Evolutionary conservation across 2,329 filamentous ascomycete species (phyloP).

Genomic region (Aspergillus fijiensis): DNA sequence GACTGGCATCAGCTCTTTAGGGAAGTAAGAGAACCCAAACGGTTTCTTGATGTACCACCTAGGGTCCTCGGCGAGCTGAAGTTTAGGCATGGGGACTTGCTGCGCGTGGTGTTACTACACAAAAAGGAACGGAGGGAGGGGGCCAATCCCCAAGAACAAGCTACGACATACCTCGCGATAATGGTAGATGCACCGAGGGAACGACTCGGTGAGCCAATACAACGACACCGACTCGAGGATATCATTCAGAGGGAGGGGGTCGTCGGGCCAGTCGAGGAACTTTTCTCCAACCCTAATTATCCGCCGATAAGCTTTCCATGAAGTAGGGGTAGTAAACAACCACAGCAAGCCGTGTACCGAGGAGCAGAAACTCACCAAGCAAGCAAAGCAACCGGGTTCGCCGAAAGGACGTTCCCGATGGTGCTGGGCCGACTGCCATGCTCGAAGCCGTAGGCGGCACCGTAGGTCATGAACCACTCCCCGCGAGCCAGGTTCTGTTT

Average conservation of each 20-base stretch:
- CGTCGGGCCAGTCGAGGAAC: constrained; percentile 41
- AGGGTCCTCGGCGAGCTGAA: constrained; percentile 1
- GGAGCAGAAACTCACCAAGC: constrained; percentile 26
- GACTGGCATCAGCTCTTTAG: constrained; percentile 42
- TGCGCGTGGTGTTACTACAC: neutral
- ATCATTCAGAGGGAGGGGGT: constrained; percentile 27
- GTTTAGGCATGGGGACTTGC: constrained; percentile 7
- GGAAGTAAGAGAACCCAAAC: constrained; percentile 50
- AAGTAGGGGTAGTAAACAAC: too few species aligned
- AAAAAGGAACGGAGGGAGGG: neutral
- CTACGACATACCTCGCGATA: constrained; percentile 31
- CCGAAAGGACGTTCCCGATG: constrained; percentile 35
- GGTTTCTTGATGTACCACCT: constrained; percentile 43
- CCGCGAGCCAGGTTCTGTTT: constrained; percentile 31
- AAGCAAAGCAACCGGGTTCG: constrained; percentile 33
- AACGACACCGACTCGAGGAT: constrained; percentile 39
- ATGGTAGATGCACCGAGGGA: constrained; percentile 35
- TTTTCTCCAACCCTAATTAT: constrained; percentile 41
- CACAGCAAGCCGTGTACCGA: too few species aligned
- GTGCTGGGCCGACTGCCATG: constrained; percentile 36
- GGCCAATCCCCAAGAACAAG: neutral
- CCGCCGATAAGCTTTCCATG: neutral
- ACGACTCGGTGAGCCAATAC: constrained; percentile 42
- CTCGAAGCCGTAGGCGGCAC: constrained; percentile 28
- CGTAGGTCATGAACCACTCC: constrained; percentile 20